phyloP scores from a whole-genome alignment of 768 basidiomycete species.

The Kwoniella pini region DNA sequence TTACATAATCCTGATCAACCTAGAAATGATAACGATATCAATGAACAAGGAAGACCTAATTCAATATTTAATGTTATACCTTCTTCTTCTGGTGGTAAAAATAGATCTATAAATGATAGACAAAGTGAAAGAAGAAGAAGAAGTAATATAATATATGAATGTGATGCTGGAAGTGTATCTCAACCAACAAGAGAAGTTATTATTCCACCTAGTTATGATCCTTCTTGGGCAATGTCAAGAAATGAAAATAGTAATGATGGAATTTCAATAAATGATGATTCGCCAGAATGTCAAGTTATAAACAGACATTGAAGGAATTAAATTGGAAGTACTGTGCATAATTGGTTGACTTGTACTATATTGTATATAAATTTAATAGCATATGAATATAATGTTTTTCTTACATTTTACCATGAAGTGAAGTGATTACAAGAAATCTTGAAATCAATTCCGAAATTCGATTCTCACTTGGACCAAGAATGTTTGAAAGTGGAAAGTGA shows the following conservation, averaged over 20 bases:
- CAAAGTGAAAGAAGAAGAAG: not conserved
- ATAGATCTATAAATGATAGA: not conserved
- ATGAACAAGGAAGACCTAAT: not conserved
- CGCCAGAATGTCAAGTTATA: no score
- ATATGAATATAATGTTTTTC: no score
- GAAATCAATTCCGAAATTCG: no score
- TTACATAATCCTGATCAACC: conserved; percentile 6
- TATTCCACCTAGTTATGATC: conserved; percentile 17
- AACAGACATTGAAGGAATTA: no score
- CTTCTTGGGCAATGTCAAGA: conserved; percentile 3
- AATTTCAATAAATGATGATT: not conserved
- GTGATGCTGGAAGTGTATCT: conserved; percentile 7
- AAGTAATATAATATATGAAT: conserved; percentile 5
- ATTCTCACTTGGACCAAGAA: no score
- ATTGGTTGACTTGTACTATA: no score
- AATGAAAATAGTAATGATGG: not conserved
- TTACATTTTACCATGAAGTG: no score
- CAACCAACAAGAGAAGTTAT: not conserved
- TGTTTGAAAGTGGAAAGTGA: no score
- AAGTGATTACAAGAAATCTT: no score
- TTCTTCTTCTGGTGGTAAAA: not conserved
- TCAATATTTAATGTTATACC: not conserved
- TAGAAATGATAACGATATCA: no score
- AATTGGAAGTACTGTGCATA: no score
- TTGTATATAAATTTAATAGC: no score